phyloP scores from a whole-genome alignment of 768 basidiomycete genomes.

The Kwoniella europaea region DNA sequence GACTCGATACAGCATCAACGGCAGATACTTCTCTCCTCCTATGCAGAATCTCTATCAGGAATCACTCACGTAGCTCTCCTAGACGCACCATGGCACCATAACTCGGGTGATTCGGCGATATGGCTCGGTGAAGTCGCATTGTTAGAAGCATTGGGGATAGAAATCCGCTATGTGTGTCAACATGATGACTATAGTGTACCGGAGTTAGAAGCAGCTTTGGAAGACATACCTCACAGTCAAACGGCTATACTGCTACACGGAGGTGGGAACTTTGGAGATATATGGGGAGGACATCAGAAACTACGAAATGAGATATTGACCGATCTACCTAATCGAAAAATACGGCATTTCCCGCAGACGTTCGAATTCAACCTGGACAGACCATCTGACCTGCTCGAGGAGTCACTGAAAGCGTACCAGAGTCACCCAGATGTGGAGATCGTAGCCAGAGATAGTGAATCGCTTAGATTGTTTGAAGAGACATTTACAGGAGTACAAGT shows the following conservation, averaged over 20 bases:
- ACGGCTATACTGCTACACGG: constrained; percentile 14
- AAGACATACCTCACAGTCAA: constrained; percentile 3
- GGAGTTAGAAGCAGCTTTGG: constrained; percentile 14
- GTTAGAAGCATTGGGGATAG: constrained; percentile 10
- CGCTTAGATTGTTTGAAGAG: constrained; percentile 1
- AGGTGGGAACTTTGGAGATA: constrained; percentile 18
- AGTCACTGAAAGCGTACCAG: constrained; percentile 8
- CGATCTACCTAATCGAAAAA: constrained; percentile 8
- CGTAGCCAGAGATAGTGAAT: constrained; percentile 11
- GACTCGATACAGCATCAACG: constrained; percentile 11
- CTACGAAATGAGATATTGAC: constrained; percentile 10
- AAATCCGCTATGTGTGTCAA: constrained; percentile 8
- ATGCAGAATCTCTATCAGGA: constrained; percentile 7
- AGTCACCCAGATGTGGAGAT: constrained; percentile 12
- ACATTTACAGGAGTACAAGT: constrained; percentile 7
- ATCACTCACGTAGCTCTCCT: constrained; percentile 13
- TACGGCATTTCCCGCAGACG: constrained; percentile 19
- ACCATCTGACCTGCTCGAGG: constrained; percentile 7
- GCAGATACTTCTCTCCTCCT: constrained; percentile 4
- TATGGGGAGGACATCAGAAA: constrained; percentile 16
- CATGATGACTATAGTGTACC: constrained; percentile 4
- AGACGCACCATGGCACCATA: constrained; percentile 20
- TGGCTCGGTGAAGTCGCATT: constrained; percentile 14
- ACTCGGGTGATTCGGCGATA: constrained; percentile 19
- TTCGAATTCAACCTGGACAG: constrained; percentile 13